A percentile compares a stretch with the other conserved stretches of the same genome.
phyloP scores from a whole-genome alignment of 129 eudicot species.

The Heracleum sosnowskyi region DNA sequence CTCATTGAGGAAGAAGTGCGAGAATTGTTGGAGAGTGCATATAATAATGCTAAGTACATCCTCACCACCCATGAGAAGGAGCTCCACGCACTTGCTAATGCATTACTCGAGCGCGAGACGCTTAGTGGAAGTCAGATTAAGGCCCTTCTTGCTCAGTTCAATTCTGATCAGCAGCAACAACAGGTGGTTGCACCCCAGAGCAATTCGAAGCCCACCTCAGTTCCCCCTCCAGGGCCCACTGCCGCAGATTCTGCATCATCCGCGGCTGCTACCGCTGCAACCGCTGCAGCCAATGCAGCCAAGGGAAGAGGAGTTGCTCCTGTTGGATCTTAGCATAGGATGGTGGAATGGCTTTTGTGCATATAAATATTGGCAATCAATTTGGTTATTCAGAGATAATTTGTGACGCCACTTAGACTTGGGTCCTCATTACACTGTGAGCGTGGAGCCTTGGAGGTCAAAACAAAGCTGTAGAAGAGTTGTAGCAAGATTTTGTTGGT shows the following conservation, averaged over 20 bases:
- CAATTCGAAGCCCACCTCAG: constrained; percentile 32
- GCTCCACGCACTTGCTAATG: constrained; percentile 75
- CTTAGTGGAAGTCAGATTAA: constrained; percentile 71
- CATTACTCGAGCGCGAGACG: constrained; percentile 80
- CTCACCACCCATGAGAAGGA: constrained; percentile 54
- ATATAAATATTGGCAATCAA: neutral
- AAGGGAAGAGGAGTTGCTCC: constrained; percentile 77
- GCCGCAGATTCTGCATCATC: constrained; percentile 51
- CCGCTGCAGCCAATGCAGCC: constrained; percentile 69
- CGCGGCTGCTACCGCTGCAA: constrained; percentile 38
- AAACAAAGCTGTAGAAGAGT: neutral
- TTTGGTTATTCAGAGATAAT: neutral
- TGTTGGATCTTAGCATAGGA: constrained; percentile 57
- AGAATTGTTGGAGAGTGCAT: constrained; percentile 62
- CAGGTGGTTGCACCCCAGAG: constrained; percentile 26
- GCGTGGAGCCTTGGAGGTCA: neutral
- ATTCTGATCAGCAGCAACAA: constrained; percentile 36
- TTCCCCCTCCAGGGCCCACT: constrained; percentile 40
- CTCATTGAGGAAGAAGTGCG: constrained; percentile 76
- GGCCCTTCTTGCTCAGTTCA: constrained; percentile 45
- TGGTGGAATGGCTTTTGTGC: constrained; percentile 10
- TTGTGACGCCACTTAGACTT: neutral
- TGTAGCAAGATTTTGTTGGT: neutral
- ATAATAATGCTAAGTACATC: constrained; percentile 64
- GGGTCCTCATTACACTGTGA: neutral